These are phyloP conservation scores for Globisporangium polare DNA, from an alignment of 352 stramenopile genomes.

Conservation along the genomic window DNA sequence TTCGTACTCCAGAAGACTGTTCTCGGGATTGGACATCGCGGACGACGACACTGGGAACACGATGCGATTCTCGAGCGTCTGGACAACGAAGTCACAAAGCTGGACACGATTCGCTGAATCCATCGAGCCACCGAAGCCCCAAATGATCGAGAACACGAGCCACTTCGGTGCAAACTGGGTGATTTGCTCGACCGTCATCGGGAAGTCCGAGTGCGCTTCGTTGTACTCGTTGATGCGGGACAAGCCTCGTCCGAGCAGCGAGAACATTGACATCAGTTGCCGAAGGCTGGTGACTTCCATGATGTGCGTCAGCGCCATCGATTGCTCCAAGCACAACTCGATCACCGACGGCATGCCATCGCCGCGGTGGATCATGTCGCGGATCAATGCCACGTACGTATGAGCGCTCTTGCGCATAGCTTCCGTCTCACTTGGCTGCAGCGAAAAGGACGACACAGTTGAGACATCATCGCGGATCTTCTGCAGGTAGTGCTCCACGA, in stretches of 20 bases:
- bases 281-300: slow-evolving; percentile 95
- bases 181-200: slow-evolving; percentile 96
- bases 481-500: slow-evolving; percentile 85
- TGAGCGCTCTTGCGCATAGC: slow-evolving; percentile 60
- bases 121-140: slow-evolving; percentile 98
- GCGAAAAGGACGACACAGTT: slow-evolving; percentile 51
- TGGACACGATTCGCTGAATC: slow-evolving; percentile 90
- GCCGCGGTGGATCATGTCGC: slow-evolving; percentile 49
- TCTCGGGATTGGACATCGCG: slow-evolving; percentile 43
- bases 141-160: slow-evolving; percentile 97
- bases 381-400: slow-evolving; percentile 56
- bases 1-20: slow-evolving; percentile 94
- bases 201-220: slow-evolving; percentile 97
- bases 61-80: slow-evolving; percentile 88
- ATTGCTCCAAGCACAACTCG: slow-evolving; percentile 91
- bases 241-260: slow-evolving; percentile 93
- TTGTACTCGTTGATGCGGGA: slow-evolving; percentile 97
- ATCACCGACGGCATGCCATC: slow-evolving; percentile 80
- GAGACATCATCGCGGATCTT: slow-evolving; percentile 70
- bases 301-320: slow-evolving; percentile 90
- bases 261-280: slow-evolving; percentile 96
- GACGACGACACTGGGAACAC: slow-evolving; percentile 75
- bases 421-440: slow-evolving; percentile 67
- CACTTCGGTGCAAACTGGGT: slow-evolving; percentile 95
- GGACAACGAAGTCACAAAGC: slow-evolving; percentile 87